Percentiles rank a stretch among this genome's conserved stretches.
Conservation (phyloP, 2,329 filamentous ascomycete species). For the Rachicladosporium sp. region DNA sequence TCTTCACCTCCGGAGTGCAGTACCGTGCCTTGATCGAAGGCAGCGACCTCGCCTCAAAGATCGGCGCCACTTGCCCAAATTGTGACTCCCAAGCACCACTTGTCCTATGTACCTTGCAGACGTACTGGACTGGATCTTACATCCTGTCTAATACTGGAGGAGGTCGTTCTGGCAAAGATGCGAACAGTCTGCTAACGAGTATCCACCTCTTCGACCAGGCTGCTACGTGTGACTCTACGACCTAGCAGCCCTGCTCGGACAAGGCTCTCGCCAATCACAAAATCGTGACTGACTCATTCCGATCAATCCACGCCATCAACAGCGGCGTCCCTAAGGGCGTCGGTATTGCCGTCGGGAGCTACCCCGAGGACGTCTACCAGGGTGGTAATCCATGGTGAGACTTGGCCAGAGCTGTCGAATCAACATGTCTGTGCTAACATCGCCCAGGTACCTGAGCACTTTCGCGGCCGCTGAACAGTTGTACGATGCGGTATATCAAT, state of each 20-base stretch:
- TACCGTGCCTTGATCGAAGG: slow-evolving; percentile 57
- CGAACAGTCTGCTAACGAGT: slow-evolving; percentile 51
- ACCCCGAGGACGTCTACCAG: slow-evolving; percentile 53
- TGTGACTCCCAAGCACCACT: slow-evolving; percentile 57
- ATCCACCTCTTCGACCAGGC: slow-evolving; percentile 54
- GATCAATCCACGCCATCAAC: slow-evolving; percentile 54
- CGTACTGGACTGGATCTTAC: slow-evolving; percentile 58
- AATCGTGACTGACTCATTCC: slow-evolving; percentile 61
- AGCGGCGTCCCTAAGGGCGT: slow-evolving; percentile 45
- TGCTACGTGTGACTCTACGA: slow-evolving; percentile 49
- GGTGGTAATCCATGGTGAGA: slow-evolving; percentile 62
- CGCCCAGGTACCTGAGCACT: slow-evolving; percentile 47
- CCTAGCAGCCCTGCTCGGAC: slow-evolving; percentile 65
- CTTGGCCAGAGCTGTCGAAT: neutral
- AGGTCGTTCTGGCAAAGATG: slow-evolving; percentile 56
- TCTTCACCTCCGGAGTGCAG: slow-evolving; percentile 61
- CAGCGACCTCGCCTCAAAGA: slow-evolving; percentile 47
- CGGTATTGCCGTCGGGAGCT: slow-evolving; percentile 38
- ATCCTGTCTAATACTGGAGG: slow-evolving; percentile 56
- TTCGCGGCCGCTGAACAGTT: slow-evolving; percentile 69
- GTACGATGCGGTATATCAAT: slow-evolving; percentile 63
- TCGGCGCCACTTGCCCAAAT: slow-evolving; percentile 47
- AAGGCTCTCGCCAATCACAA: slow-evolving; percentile 59
- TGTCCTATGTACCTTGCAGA: slow-evolving; percentile 60
- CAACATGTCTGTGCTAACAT: neutral